These are phyloP conservation scores for Fusarium subtropicale DNA, from an alignment of 2,329 filamentous ascomycete genomes.

Conservation along the genomic window DNA sequence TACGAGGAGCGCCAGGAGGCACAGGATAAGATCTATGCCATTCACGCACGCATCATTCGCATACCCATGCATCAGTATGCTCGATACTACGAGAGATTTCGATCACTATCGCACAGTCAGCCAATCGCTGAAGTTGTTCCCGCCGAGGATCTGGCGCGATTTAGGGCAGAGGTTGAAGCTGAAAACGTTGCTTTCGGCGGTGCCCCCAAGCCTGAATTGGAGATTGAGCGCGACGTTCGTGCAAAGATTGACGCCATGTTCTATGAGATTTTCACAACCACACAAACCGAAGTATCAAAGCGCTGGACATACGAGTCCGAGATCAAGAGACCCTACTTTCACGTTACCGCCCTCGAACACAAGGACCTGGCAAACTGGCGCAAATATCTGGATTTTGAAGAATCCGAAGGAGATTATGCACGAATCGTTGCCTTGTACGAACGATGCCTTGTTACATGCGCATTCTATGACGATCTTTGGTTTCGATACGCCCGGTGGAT, in stretches of 20 bases:
- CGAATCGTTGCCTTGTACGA: conserved; percentile 90
- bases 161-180: conserved; percentile 77
- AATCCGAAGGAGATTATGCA: conserved; percentile 80
- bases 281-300: conserved; percentile 88
- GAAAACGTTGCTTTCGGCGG: conserved; percentile 67
- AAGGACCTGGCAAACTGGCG: conserved; percentile 89
- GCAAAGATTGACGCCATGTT: conserved; percentile 83
- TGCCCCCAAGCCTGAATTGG: conserved; percentile 73
- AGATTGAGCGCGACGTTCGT: conserved; percentile 86
- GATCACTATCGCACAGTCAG: conserved; percentile 76
- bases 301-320: conserved; percentile 95
- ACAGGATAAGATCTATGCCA: conserved; percentile 84
- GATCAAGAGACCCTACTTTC: conserved; percentile 96
- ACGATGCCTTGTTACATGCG: conserved; percentile 90
- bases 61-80: conserved; percentile 97
- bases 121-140: conserved; percentile 80
- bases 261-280: conserved; percentile 82
- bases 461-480: conserved; percentile 98
- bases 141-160: conserved; percentile 72
- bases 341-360: conserved; percentile 92
- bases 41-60: conserved; percentile 83
- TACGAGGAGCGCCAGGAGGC: conserved; percentile 93
- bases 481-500: conserved; percentile 97
- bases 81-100: conserved; percentile 92
- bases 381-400: conserved; percentile 97